Evolutionary conservation across 2,329 filamentous ascomycete species (phyloP).

Genomic region (Botrytis pseudocinerea): DNA sequence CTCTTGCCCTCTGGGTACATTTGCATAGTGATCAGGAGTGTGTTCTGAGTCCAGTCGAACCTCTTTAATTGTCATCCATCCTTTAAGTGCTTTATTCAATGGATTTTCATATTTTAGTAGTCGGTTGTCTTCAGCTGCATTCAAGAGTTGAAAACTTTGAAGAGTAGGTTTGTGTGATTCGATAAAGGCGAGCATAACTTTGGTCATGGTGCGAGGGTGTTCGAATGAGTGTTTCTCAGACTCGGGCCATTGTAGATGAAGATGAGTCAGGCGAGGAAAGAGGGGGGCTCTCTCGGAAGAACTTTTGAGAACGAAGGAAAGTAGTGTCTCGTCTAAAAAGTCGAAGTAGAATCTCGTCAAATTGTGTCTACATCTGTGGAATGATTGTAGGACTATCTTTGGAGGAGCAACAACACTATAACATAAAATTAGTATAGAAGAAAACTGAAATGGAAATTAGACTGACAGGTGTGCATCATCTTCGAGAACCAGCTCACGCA

Average conservation of each 20-base stretch:
- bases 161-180: constrained; percentile 23
- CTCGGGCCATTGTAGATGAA: constrained; percentile 22
- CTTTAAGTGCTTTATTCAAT: constrained; percentile 16
- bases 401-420: constrained; percentile 17
- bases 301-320: constrained; percentile 3
- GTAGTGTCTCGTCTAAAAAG: constrained; percentile 20
- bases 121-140: constrained; percentile 23
- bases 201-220: constrained; percentile 28
- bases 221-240: constrained; percentile 22
- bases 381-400: constrained; percentile 21
- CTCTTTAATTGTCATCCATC: constrained; percentile 24
- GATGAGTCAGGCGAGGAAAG: constrained; percentile 18
- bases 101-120: constrained; percentile 24
- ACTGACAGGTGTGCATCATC: constrained; percentile 24
- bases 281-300: background rate
- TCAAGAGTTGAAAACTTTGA: constrained; percentile 25
- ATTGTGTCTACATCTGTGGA: constrained; percentile 16
- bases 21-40: constrained; percentile 21
- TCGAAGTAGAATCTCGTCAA: constrained; percentile 23
- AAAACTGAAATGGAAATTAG: background rate
- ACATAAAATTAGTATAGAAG: background rate
- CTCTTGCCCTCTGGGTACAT: constrained; percentile 24
- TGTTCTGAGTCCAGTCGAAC: constrained; percentile 24
- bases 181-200: constrained; percentile 28
- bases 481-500: constrained; percentile 23